Base-by-base conservation (phyloP, 495 filamentous ascomycete genomes). In the Aspergillus mulundensis region DNA sequence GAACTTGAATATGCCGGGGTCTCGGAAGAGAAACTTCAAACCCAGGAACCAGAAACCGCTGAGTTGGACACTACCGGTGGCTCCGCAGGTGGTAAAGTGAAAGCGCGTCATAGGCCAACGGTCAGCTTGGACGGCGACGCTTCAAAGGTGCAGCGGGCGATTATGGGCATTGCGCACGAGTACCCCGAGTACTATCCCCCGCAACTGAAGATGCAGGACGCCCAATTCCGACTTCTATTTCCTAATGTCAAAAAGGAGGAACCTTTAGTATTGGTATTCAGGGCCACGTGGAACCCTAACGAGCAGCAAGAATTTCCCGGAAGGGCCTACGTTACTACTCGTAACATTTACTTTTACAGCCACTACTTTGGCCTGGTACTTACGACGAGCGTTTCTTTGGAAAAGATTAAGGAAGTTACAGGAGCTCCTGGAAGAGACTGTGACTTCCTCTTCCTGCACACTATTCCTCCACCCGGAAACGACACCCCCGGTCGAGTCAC, bases 311-410 rank as follows among this genome's bases (percentile, higher is more conserved):
- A 90, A 50, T 87, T 91, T 52, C 88, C 92, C 41, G 95, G 94
- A 0, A 79, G 94, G 51, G 87, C 91, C 19, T 98, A 92, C 67
- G 85, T 96, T 43, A 97, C 95, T 1, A 79, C 84, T 4, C 83
- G 83, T 48, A 85, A 91, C 32, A 82, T 97, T 57, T 97, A 95
- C 64, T 98, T 98, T 67, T 98, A 96, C 73, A 95, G 91, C 50
- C 84, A 97, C 66, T 87, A 96, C 60, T 81, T 95, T 62, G 94
- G 94, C n/a, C 77, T 98, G 24, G 89, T 96, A 0, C 76, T 97
- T 44, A 91, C 90, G 1, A 89, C 90, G 32, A 81, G 80, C 18
- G 80, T 90, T 32, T 81, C 79, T 34, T 77, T 98, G 42, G 78
- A 83, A n/a, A 82, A 73, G 52, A 88, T 97, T 56, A 80, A 81